phyloP scores from a whole-genome alignment of 1,284 basidiomycete genomes.

The Tylopilus orsonianus region DNA sequence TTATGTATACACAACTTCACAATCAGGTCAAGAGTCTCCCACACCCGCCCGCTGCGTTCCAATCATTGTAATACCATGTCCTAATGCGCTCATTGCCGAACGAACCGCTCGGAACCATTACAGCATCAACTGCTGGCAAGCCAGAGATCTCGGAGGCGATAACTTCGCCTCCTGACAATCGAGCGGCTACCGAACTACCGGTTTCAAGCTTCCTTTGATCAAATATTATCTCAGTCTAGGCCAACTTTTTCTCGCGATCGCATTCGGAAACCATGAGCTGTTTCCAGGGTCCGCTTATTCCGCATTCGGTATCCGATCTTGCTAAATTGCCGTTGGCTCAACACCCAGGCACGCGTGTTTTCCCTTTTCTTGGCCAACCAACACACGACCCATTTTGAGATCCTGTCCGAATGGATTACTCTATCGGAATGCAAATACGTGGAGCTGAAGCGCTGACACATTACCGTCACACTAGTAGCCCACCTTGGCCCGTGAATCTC shows the following conservation, averaged over 20 bases:
- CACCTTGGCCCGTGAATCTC: constrained; percentile 28
- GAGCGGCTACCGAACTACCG: constrained; percentile 32
- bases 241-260: constrained; percentile 29
- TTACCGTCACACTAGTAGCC: constrained; percentile 14
- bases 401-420: constrained; percentile 21
- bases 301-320: constrained; percentile 26
- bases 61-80: constrained; percentile 20
- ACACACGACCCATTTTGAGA: constrained; percentile 10
- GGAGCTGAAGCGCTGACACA: constrained; percentile 5
- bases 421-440: constrained; percentile 32
- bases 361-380: constrained; percentile 21
- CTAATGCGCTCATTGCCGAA: constrained; percentile 30
- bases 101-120: constrained; percentile 33
- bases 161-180: constrained; percentile 36
- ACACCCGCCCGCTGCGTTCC: constrained; percentile 21
- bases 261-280: constrained; percentile 23
- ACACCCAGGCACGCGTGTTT: constrained; percentile 27
- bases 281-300: constrained; percentile 36
- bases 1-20: constrained; percentile 18
- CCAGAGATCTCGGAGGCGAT: constrained; percentile 38
- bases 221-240: constrained; percentile 32
- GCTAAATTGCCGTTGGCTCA: constrained; percentile 30
- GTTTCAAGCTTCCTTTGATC: constrained; percentile 28
- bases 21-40: constrained; percentile 6
- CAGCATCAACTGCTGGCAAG: constrained; percentile 27